A percentile compares a stretch with the other conserved stretches of the same genome.
These are phyloP conservation scores for Colletotrichum brevisporum DNA, from an alignment of 2,329 filamentous ascomycete genomes.

Conservation along the genomic window DNA sequence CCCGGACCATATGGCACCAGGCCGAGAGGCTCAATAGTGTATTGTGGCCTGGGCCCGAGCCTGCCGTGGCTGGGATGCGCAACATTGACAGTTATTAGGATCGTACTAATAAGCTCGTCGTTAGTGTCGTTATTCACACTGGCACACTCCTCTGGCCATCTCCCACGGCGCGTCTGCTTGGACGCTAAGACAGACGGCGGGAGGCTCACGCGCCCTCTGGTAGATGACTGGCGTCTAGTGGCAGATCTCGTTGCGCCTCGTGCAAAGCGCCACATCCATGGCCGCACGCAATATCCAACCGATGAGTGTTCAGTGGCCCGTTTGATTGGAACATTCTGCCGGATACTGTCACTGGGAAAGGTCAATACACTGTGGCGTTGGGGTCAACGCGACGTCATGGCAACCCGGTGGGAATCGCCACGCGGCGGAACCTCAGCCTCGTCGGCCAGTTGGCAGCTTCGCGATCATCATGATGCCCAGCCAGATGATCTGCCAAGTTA, in stretches of 20 bases:
- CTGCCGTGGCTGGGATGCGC: slow-evolving; percentile 3
- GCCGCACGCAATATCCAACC: not conserved
- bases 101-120: too few species aligned
- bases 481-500: not conserved
- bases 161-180: slow-evolving; percentile 10
- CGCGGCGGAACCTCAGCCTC: slow-evolving; percentile 1
- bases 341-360: too few species aligned
- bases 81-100: slow-evolving; percentile 33
- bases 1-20: slow-evolving; percentile 1
- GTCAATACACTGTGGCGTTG: not conserved
- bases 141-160: not conserved
- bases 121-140: not conserved
- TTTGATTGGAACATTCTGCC: too few species aligned
- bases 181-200: slow-evolving; percentile 19
- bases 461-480: not conserved
- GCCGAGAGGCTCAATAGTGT: slow-evolving; percentile 26
- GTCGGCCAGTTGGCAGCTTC: not conserved
- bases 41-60: slow-evolving; percentile 1
- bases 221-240: slow-evolving; percentile 1
- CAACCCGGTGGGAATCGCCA: not conserved
- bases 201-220: slow-evolving; percentile 5
- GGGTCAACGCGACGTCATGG: not conserved
- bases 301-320: too few species aligned
- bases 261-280: slow-evolving; percentile 14
- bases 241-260: slow-evolving; percentile 23